phyloP scores from a whole-genome alignment of 140 eudicot species.

The Anethum foeniculum region DNA sequence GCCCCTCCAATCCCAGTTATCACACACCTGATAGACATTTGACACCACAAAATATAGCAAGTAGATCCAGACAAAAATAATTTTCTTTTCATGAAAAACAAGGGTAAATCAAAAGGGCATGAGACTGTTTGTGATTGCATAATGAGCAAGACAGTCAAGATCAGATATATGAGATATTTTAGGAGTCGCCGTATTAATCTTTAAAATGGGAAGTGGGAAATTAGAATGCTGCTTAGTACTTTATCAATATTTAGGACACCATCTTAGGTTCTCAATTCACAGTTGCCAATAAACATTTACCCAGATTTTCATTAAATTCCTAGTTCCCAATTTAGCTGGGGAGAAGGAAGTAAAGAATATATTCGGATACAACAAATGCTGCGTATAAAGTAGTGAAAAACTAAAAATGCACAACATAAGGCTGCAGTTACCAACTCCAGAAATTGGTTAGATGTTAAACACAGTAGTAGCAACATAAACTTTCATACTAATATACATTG shows the following conservation, averaged over 20 bases:
- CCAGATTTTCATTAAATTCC: neutral
- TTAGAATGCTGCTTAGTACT: neutral
- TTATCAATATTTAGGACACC: neutral
- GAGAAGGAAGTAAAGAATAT: neutral
- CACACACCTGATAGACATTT: constrained; percentile 56
- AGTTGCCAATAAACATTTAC: neutral
- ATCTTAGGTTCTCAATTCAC: neutral
- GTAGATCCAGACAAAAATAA: neutral
- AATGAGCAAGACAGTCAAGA: neutral
- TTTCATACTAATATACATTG: neutral
- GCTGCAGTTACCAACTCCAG: neutral
- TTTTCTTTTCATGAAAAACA: neutral
- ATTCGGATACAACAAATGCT: neutral
- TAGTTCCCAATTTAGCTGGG: neutral
- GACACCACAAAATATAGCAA: neutral
- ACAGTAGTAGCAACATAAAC: neutral
- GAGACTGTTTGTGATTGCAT: neutral
- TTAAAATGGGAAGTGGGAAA: neutral
- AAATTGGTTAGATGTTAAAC: neutral
- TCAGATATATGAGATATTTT: neutral
- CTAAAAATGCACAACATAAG: neutral
- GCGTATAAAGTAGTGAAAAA: neutral
- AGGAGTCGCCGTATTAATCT: neutral
- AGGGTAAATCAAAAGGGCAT: neutral
- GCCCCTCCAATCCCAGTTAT: constrained; percentile 77